Evolutionary conservation across 1,139 yeast genomes (phyloP), one percentile per base, ranked within the genome.

Genomic region (Hyphopichia fennica): DNA sequence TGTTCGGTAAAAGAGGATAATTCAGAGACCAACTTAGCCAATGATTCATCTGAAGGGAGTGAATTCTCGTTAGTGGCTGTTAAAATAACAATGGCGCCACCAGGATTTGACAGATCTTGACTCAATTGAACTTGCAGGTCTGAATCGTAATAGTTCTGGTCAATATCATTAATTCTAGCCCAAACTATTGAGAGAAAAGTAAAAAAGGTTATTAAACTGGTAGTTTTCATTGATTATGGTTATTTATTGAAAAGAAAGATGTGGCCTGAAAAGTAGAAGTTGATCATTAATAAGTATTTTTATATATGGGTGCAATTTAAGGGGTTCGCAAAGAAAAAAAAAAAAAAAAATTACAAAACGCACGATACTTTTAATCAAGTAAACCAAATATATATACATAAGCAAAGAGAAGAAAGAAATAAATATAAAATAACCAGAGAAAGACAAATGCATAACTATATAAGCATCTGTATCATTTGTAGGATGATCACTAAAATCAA

Each of bases 401-500:
- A n/a, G n/a, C n/a, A n/a, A n/a, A n/a, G n/a, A n/a, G n/a, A n/a
- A n/a, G n/a, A n/a, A n/a, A n/a, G n/a, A n/a, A n/a, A n/a, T n/a
- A n/a, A n/a, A n/a, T n/a, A n/a, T n/a, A n/a, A n/a, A n/a, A n/a
- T n/a, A n/a, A 22, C 23, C 23, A 9, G 6, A 22, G 8, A 22
- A 22, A 22, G 6, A 9, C 6, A 22, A 22, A 22, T 22, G 23
- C 6, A 22, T 22, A 9, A 22, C 23, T 22, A 22, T 22, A 22
- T 22, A 9, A 7, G 9, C 8, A 22, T 6, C 9, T 22, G 23
- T 6, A 27, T 7, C 28, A 20, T 10, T 8, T 22, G 29, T 13
- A 34, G 17, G 9, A 17, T 23, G 6, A 34, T 6, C 9, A 43
- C 22, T 18, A 32, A 18, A 10, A 34, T 19, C 14, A 45, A 38